Base-by-base conservation (phyloP, 2,329 filamentous ascomycete genomes). In the Fusarium camptoceras region DNA sequence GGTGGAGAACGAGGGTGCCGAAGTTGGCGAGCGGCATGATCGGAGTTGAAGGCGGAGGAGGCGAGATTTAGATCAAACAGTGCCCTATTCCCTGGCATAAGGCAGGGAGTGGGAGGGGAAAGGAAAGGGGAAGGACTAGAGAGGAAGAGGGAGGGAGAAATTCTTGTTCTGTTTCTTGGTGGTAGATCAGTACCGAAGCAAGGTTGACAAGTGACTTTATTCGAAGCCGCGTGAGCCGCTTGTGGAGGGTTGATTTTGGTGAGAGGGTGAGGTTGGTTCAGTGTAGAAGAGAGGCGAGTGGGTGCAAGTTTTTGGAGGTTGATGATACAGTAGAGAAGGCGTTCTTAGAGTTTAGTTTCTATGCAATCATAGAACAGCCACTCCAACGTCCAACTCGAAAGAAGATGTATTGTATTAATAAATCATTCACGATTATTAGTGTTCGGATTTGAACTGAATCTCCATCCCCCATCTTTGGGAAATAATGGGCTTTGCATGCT, bases 1-100 rank as follows among this genome's bases (percentile, higher is more conserved):
- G 80, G 70, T 85, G 80, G 53, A 87, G 78, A 66, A 87, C 75
- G 34, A 86, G 78, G n/a, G 85, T 83, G 50, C 85, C 85, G 27
- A 87, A 75, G 77, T 87, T 83, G 73, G 81, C 80, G 62, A 87
- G 78, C 74, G 85, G 82, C 85, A 87, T 87, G 24, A 50, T 53
- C 20, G 31, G 42, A 46, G 34, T 53, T 20, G 24, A 28, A 42
- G 49, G 24, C 34, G 24, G 49, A 53, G 49, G 34, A 39, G 51
- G 47, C 56, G 47, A 48, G 58, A 37, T 56, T 53, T 37, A 62
- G 43, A 56, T 56, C 24, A 44, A 28, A 28, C 14, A 20, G 31
- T 49, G 61, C 61, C 63, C 61, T 66, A 46, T 41, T 41, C 41
- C 39, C 24, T 22, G 42, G 51, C 46, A 47, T 56, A 53, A 53